Evolutionary conservation across 495 filamentous ascomycete species (phyloP).

Genomic region (Penicillium flavigenum): DNA sequence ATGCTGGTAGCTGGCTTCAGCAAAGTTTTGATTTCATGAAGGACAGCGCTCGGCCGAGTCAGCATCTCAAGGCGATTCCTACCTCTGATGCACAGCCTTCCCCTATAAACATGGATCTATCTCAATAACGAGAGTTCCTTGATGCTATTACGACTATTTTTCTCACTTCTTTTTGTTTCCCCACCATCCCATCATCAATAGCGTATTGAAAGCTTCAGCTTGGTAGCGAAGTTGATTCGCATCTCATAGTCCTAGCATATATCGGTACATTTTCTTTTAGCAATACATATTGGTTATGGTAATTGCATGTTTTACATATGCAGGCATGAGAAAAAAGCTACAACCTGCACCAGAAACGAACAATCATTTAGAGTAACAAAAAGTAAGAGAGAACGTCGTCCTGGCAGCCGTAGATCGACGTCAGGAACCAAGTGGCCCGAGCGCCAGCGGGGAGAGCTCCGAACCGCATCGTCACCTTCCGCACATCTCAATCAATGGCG

Average conservation of each 20-base stretch:
- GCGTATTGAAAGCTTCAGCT: slow-evolving; percentile 1
- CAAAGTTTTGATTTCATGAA: slow-evolving; percentile 44
- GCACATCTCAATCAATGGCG: slow-evolving; percentile 32
- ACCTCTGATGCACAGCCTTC: slow-evolving; percentile 3
- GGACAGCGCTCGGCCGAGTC: slow-evolving; percentile 21
- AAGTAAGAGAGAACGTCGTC: background rate
- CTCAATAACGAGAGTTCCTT: background rate
- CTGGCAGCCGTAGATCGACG: slow-evolving; percentile 7
- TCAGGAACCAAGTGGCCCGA: slow-evolving; percentile 25
- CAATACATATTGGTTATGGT: background rate
- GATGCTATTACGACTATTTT: background rate
- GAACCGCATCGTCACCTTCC: slow-evolving; percentile 15
- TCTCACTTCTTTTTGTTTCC: background rate
- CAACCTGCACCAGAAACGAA: background rate
- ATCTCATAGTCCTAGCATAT: background rate
- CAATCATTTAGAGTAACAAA: background rate
- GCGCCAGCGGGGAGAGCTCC: slow-evolving; percentile 32
- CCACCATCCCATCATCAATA: background rate
- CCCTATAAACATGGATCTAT: slow-evolving; percentile 17
- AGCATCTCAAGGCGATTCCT: slow-evolving; percentile 15
- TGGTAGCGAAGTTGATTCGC: background rate
- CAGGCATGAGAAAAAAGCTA: background rate
- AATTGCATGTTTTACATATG: background rate
- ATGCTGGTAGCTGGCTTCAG: slow-evolving; percentile 47
- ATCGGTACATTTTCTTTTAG: background rate